These are phyloP conservation scores for Diaporthe batatas DNA, from an alignment of 2,329 filamentous ascomycete genomes.

Conservation along the genomic window DNA sequence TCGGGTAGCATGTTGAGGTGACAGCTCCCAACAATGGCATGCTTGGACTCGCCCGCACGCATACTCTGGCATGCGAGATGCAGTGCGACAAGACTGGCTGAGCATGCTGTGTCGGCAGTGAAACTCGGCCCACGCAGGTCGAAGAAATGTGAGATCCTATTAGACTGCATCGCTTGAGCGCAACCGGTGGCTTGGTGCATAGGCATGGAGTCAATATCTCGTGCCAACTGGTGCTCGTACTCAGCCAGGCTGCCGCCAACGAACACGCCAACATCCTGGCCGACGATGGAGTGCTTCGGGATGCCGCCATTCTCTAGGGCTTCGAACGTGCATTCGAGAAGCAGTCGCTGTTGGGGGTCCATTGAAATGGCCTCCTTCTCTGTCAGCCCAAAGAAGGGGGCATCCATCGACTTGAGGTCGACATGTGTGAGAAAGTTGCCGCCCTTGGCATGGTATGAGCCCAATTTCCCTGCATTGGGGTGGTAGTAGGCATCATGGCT, in stretches of 20 bases:
- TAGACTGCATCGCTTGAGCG: slow-evolving; percentile 66
- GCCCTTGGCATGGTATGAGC: slow-evolving; percentile 54
- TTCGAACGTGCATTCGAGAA: slow-evolving; percentile 68
- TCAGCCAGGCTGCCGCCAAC: slow-evolving; percentile 62
- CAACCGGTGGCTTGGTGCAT: slow-evolving; percentile 67
- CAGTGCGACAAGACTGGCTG: slow-evolving; percentile 63
- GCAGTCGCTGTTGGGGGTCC: slow-evolving; percentile 67
- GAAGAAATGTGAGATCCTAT: slow-evolving; percentile 68
- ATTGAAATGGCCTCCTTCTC: slow-evolving; percentile 64
- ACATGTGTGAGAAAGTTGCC: slow-evolving; percentile 62
- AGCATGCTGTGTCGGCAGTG: slow-evolving; percentile 66
- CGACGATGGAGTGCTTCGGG: slow-evolving; percentile 60
- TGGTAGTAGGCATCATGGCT: slow-evolving; percentile 55
- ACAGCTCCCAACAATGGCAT: slow-evolving; percentile 62
- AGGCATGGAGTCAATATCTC: slow-evolving; percentile 57
- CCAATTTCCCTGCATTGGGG: slow-evolving; percentile 58
- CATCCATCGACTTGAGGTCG: slow-evolving; percentile 60
- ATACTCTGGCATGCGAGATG: slow-evolving; percentile 65
- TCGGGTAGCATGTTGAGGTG: slow-evolving; percentile 63
- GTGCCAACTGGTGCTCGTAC: slow-evolving; percentile 60
- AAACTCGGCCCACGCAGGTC: slow-evolving; percentile 67
- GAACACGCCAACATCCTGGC: slow-evolving; percentile 64
- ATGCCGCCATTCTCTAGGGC: slow-evolving; percentile 67
- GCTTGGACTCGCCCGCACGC: slow-evolving; percentile 59
- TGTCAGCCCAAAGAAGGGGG: slow-evolving; percentile 66